phyloP scores from a whole-genome alignment of 2,329 filamentous ascomycete species.

The Lachnellula occidentalis region DNA sequence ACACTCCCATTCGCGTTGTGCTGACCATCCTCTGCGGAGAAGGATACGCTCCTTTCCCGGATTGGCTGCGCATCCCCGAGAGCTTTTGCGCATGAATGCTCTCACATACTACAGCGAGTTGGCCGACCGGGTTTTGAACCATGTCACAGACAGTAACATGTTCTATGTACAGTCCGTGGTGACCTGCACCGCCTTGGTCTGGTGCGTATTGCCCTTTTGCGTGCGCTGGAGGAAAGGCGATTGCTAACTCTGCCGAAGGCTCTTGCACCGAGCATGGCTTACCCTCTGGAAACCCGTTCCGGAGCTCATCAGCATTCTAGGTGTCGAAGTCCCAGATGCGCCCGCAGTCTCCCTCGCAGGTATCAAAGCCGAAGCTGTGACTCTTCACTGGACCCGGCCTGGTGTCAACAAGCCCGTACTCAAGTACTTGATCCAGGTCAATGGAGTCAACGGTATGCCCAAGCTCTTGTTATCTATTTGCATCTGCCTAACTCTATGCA shows the following conservation, averaged over 20 bases:
- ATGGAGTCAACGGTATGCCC: constrained; percentile 76
- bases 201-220: constrained; percentile 19
- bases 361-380: constrained; percentile 80
- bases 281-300: constrained; percentile 88
- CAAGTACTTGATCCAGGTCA: constrained; percentile 88
- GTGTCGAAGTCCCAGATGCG: constrained; percentile 86
- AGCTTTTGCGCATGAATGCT: constrained; percentile 30
- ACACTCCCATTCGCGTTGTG: not conserved
- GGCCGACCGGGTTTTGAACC: constrained; percentile 29
- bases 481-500: constrained; percentile 33
- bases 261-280: constrained; percentile 79
- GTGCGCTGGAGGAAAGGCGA: not conserved
- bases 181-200: constrained; percentile 29
- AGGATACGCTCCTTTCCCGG: not conserved
- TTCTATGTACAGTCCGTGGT: constrained; percentile 30
- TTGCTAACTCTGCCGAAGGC: constrained; percentile 45
- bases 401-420: constrained; percentile 56
- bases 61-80: not conserved
- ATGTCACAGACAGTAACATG: constrained; percentile 31
- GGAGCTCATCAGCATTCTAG: constrained; percentile 82
- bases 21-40: not conserved
- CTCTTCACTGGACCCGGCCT: constrained; percentile 84
- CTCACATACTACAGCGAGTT: constrained; percentile 27
- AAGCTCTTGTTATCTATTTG: not conserved
- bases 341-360: constrained; percentile 87